Evolutionary conservation across 2,329 filamentous ascomycete species (phyloP).

Genomic region (Didymella lethalis): DNA sequence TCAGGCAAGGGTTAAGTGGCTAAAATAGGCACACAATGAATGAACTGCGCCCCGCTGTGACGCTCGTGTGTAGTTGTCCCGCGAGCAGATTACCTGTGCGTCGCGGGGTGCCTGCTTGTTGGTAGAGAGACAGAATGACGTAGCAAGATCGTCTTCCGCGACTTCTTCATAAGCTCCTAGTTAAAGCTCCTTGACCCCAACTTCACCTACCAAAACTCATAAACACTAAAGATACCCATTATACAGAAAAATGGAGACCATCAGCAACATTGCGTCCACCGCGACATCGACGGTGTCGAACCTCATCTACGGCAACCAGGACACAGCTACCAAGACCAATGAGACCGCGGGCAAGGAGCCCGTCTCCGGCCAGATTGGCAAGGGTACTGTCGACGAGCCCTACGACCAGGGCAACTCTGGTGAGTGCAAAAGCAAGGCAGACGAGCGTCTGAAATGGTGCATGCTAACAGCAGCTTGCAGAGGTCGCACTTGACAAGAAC

Average conservation of each 20-base stretch:
- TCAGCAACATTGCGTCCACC: constrained; percentile 45
- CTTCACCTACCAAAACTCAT: constrained; percentile 3
- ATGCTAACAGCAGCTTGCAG: constrained; percentile 23
- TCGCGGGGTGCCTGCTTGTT: constrained; percentile 20
- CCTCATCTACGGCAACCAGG: constrained; percentile 49
- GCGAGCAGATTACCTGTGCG: constrained; percentile 18
- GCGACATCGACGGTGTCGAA: constrained; percentile 44
- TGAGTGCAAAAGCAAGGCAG: constrained; percentile 39
- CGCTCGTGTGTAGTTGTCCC: constrained; percentile 25
- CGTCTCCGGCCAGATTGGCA: constrained; percentile 72
- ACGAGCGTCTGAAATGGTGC: not conserved
- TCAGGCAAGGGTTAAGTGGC: constrained; percentile 13
- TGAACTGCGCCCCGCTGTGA: constrained; percentile 25
- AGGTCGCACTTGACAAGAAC: constrained; percentile 27
- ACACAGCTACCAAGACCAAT: constrained; percentile 46
- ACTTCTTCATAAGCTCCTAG: constrained; percentile 19
- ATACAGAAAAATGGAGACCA: constrained; percentile 47
- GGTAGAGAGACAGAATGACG: not conserved
- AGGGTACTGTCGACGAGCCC: constrained; percentile 73
- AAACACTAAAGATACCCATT: not conserved
- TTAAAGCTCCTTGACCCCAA: constrained; percentile 7
- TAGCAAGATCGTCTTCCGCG: constrained; percentile 17
- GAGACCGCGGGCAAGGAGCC: constrained; percentile 66
- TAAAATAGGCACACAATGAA: constrained; percentile 7
- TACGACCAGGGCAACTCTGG: constrained; percentile 80